A percentile compares a stretch with the other conserved stretches of the same genome.
These are phyloP conservation scores for Anthostomella pinea DNA, from an alignment of 2,329 filamentous ascomycete genomes.

Conservation along the genomic window DNA sequence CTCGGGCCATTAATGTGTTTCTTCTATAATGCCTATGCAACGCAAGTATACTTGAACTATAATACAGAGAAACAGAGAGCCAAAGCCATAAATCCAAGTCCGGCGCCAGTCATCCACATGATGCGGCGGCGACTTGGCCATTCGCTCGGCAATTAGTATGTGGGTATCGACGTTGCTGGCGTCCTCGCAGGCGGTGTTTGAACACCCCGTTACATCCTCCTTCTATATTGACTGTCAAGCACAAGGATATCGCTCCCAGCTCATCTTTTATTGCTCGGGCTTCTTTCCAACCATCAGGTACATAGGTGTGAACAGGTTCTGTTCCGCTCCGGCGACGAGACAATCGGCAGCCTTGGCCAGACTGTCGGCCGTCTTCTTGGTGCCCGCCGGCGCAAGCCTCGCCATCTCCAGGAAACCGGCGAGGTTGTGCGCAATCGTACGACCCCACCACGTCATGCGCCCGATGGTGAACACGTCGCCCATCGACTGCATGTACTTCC, in stretches of 20 bases:
- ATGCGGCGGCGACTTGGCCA: too few species aligned
- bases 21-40: background rate
- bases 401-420: conserved; percentile 74
- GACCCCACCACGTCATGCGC: conserved; percentile 84
- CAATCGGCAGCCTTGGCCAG: conserved; percentile 78
- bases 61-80: background rate
- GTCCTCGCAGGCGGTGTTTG: too few species aligned
- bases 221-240: too few species aligned
- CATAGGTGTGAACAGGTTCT: conserved; percentile 98
- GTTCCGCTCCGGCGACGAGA: conserved; percentile 78
- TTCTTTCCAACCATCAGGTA: conserved; percentile 95
- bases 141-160: background rate
- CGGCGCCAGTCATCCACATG: too few species aligned
- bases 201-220: too few species aligned
- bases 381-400: conserved; percentile 74
- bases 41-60: conserved; percentile 1
- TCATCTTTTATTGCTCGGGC: conserved; percentile 47
- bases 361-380: conserved; percentile 92
- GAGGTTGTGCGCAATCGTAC: conserved; percentile 71
- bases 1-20: too few species aligned
- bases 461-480: conserved; percentile 80
- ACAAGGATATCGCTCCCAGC: background rate
- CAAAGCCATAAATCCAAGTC: background rate
- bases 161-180: background rate
- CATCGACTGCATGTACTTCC: conserved; percentile 76